phyloP scores from a whole-genome alignment of 2,329 filamentous ascomycete genomes.

The Xylariaceae sp. region DNA sequence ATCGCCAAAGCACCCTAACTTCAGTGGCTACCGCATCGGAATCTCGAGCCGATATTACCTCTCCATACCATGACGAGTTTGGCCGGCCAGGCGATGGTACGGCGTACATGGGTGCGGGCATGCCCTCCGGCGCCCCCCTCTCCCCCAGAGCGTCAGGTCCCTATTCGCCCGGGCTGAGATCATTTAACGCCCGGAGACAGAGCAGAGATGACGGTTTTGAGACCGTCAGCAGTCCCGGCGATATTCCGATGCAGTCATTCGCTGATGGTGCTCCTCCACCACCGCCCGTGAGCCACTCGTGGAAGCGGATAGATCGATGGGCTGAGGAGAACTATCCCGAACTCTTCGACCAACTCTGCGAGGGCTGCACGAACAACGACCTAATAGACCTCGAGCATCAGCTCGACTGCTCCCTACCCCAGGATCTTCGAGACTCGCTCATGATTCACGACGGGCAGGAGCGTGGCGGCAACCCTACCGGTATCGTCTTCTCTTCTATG shows the following conservation, averaged over 20 bases:
- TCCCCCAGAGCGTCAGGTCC: constrained; percentile 58
- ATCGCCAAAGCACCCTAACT: constrained; percentile 75
- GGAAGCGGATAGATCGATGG: constrained; percentile 92
- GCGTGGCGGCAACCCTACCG: constrained; percentile 82
- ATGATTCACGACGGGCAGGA: constrained; percentile 95
- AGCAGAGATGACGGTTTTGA: constrained; percentile 60
- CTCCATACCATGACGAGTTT: constrained; percentile 70
- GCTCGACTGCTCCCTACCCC: constrained; percentile 86
- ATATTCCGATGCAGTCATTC: constrained; percentile 97
- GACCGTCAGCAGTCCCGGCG: constrained; percentile 61
- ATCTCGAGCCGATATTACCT: constrained; percentile 77
- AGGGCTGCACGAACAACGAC: constrained; percentile 88
- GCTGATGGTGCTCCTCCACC: constrained; percentile 84
- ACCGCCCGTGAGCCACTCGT: constrained; percentile 82
- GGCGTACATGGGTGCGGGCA: constrained; percentile 54
- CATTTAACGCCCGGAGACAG: constrained; percentile 62
- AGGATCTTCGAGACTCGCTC: constrained; percentile 89
- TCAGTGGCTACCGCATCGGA: constrained; percentile 86
- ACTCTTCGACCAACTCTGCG: constrained; percentile 86
- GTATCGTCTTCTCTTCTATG: constrained; percentile 92
- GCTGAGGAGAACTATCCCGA: constrained; percentile 93
- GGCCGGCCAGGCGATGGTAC: constrained; percentile 50
- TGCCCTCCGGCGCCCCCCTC: constrained; percentile 35
- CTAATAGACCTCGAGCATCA: constrained; percentile 95
- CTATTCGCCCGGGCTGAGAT: constrained; percentile 87